Evolutionary conservation across 768 basidiomycete genomes (phyloP).

Genomic region (Clitopilus passeckerianus): DNA sequence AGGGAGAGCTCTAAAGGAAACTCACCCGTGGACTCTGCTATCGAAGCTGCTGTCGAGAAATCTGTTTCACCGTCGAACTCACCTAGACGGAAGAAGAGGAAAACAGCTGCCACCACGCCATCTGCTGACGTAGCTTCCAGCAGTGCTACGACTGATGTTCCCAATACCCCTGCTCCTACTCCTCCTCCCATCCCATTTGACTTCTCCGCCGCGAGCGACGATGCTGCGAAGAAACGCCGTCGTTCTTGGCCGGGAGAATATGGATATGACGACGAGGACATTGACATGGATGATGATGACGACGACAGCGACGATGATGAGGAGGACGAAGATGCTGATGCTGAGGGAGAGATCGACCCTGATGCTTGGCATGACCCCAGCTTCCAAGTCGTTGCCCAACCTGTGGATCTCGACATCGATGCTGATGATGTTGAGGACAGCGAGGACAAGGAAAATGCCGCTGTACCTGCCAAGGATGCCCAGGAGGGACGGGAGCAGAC

Average conservation of each 20-base stretch:
- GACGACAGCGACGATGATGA: constrained; percentile 3
- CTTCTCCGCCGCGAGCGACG: neutral
- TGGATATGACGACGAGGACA: neutral
- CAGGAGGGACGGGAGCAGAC: neutral
- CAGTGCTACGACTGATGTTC: neutral
- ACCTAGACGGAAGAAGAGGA: neutral
- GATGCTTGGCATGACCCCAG: constrained; percentile 30
- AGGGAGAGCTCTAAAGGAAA: constrained; percentile 1
- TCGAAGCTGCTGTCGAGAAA: constrained; percentile 1
- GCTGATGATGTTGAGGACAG: neutral
- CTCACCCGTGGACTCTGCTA: neutral
- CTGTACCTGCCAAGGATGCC: neutral
- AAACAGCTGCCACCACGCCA: neutral
- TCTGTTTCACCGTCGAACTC: neutral
- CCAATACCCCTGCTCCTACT: neutral
- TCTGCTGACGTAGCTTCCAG: neutral
- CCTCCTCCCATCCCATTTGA: neutral
- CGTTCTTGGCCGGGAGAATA: neutral
- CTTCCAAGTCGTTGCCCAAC: constrained; percentile 24
- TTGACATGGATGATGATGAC: constrained; percentile 1
- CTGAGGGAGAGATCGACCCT: constrained; percentile 27
- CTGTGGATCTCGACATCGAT: constrained; percentile 20
- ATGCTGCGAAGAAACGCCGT: neutral
- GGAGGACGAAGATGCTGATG: constrained; percentile 22
- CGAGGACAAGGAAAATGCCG: neutral